Evolutionary conservation across 2,329 filamentous ascomycete genomes (phyloP).

Genomic region (Clathrospora elynae): DNA sequence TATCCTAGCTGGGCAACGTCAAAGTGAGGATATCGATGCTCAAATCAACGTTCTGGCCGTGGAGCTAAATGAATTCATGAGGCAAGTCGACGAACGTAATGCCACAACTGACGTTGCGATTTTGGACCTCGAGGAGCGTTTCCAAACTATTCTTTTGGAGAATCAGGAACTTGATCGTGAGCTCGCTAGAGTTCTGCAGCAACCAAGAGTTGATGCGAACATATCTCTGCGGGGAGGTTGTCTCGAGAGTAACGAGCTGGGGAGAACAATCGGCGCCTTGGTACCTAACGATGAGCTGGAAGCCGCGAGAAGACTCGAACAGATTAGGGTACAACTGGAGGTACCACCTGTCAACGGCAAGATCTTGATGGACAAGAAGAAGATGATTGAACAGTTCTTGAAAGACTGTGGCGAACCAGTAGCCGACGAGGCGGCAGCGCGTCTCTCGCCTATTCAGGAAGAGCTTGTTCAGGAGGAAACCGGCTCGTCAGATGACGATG

Average conservation of each 20-base stretch:
- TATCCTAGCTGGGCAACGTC: too few species aligned
- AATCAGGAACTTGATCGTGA: too few species aligned
- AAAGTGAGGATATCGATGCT: neutral
- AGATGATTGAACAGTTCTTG: neutral
- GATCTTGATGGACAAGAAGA: neutral
- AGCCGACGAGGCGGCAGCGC: neutral
- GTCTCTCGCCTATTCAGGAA: neutral
- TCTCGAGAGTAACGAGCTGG: too few species aligned
- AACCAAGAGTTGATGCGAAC: too few species aligned
- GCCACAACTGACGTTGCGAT: too few species aligned
- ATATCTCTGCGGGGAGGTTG: too few species aligned
- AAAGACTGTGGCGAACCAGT: neutral
- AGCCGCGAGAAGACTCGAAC: neutral
- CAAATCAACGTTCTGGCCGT: neutral
- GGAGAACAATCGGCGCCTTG: neutral
- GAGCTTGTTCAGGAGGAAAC: too few species aligned
- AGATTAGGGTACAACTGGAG: neutral
- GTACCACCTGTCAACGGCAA: neutral
- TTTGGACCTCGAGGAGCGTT: too few species aligned
- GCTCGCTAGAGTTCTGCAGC: too few species aligned
- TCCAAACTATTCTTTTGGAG: too few species aligned
- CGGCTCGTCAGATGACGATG: neutral
- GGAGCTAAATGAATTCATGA: neutral
- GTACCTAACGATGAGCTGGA: neutral
- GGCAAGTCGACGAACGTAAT: neutral